Conservation (phyloP, 1,284 basidiomycete genomes). For the Caloboletus firmus region DNA sequence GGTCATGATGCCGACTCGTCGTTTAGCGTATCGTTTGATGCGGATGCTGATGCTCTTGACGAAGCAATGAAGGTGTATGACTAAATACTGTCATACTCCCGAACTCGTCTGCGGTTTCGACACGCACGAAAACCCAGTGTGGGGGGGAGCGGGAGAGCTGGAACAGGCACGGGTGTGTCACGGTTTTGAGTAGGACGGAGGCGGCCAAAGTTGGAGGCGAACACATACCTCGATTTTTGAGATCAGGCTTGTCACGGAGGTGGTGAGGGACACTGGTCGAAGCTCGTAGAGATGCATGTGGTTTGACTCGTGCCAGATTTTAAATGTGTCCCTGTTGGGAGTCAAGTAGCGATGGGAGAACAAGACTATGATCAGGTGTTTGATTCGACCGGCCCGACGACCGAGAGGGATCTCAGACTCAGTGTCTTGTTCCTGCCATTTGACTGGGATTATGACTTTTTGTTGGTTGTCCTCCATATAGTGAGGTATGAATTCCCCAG, state of each 20-base stretch:
- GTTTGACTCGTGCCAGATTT: not conserved
- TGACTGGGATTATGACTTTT: too few species aligned
- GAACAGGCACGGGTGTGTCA: not conserved
- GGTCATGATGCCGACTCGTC: too few species aligned
- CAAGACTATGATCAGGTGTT: slow-evolving; percentile 5
- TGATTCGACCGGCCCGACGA: not conserved
- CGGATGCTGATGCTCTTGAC: too few species aligned
- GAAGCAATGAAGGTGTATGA: too few species aligned
- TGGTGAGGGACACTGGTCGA: slow-evolving; percentile 21
- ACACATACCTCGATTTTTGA: slow-evolving; percentile 25
- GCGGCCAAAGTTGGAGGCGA: not conserved
- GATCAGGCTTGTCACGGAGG: slow-evolving; percentile 13
- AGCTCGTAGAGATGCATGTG: not conserved
- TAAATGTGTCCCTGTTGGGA: not conserved
- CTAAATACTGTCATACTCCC: too few species aligned
- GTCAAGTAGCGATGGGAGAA: not conserved
- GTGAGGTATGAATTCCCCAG: not conserved
- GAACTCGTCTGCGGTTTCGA: slow-evolving; percentile 65
- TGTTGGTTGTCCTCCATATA: too few species aligned
- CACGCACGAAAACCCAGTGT: slow-evolving; percentile 75
- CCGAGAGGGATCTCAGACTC: not conserved
- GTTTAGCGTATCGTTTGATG: too few species aligned
- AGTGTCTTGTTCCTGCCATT: not conserved
- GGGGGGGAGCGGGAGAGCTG: slow-evolving; percentile 71
- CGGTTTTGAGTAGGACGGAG: not conserved